Evolutionary conservation across 805 yeast species (phyloP).

Genomic region (Tetrapisispora nanseiensis): DNA sequence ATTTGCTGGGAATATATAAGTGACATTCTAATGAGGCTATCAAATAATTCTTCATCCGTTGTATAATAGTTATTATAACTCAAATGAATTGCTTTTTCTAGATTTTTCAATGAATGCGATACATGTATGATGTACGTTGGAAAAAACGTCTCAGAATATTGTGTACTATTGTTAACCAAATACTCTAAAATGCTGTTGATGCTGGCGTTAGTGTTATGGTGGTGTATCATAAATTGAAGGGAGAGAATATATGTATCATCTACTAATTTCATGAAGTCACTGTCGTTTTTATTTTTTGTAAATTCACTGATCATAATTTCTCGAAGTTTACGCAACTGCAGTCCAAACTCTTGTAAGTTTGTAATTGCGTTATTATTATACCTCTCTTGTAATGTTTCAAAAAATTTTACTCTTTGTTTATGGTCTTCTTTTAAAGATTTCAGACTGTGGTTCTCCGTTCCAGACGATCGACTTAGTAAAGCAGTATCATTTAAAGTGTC

Average conservation of each 20-base stretch:
- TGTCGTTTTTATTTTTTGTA: slow-evolving; percentile 6
- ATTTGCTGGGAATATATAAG: slow-evolving; percentile 3
- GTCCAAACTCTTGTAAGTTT: slow-evolving; percentile 17
- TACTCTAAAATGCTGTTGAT: neutral
- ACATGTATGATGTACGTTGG: slow-evolving; percentile 8
- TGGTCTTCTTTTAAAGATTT: slow-evolving; percentile 34
- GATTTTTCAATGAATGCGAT: slow-evolving; percentile 16
- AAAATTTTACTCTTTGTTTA: slow-evolving; percentile 34
- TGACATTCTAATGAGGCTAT: neutral
- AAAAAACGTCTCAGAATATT: neutral
- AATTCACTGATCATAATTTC: slow-evolving; percentile 19
- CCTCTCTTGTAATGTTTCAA: slow-evolving; percentile 28
- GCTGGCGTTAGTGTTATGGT: neutral
- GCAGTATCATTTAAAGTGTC: slow-evolving; percentile 35
- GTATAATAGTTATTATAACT: neutral
- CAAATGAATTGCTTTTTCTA: slow-evolving; percentile 6
- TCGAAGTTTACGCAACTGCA: slow-evolving; percentile 25
- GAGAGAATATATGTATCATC: slow-evolving; percentile 14
- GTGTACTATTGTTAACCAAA: neutral
- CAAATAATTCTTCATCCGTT: neutral
- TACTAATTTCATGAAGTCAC: slow-evolving; percentile 9
- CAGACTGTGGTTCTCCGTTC: slow-evolving; percentile 20
- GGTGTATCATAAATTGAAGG: slow-evolving; percentile 5
- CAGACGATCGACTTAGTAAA: slow-evolving; percentile 52
- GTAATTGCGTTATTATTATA: slow-evolving; percentile 10